Evolutionary conservation across 148 eudicot species (phyloP).

Genomic region (Vaccinium myrtillus): DNA sequence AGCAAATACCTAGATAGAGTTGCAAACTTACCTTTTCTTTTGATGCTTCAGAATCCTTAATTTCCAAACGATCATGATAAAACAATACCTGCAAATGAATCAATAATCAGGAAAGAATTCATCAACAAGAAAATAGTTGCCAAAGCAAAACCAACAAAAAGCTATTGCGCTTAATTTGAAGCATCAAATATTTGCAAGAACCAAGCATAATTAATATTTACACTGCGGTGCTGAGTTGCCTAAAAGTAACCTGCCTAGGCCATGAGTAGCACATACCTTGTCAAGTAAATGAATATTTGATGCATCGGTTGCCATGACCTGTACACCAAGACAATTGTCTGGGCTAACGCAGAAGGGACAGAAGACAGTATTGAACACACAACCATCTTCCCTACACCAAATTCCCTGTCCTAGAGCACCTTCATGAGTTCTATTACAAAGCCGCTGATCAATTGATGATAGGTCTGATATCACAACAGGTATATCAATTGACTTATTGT

Average conservation of each 20-base stretch:
- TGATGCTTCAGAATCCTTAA: constrained; percentile 32
- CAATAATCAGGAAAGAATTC: constrained; percentile 2
- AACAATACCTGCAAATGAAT: constrained; percentile 55
- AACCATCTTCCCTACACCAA: constrained; percentile 90
- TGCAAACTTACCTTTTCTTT: constrained; percentile 40
- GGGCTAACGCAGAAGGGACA: constrained; percentile 66
- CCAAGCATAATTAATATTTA: not conserved
- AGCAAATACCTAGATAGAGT: not conserved
- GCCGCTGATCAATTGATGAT: constrained; percentile 50
- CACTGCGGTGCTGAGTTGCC: not conserved
- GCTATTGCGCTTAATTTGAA: constrained; percentile 13
- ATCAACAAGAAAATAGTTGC: not conserved
- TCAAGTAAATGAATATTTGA: constrained; percentile 55
- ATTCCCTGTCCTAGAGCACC: constrained; percentile 58
- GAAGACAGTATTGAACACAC: constrained; percentile 61
- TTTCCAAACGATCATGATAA: constrained; percentile 46
- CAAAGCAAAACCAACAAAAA: not conserved
- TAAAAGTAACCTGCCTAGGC: not conserved
- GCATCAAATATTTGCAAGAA: constrained; percentile 11
- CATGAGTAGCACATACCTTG: constrained; percentile 41
- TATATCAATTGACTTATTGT: constrained; percentile 27
- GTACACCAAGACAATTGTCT: constrained; percentile 65
- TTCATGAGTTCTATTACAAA: constrained; percentile 33
- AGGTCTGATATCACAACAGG: constrained; percentile 48
- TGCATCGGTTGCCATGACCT: constrained; percentile 75